A percentile compares a stretch with the other conserved stretches of the same genome.
phyloP scores from a whole-genome alignment of 2,329 filamentous ascomycete genomes.

The Phialemonium atrogriseum region DNA sequence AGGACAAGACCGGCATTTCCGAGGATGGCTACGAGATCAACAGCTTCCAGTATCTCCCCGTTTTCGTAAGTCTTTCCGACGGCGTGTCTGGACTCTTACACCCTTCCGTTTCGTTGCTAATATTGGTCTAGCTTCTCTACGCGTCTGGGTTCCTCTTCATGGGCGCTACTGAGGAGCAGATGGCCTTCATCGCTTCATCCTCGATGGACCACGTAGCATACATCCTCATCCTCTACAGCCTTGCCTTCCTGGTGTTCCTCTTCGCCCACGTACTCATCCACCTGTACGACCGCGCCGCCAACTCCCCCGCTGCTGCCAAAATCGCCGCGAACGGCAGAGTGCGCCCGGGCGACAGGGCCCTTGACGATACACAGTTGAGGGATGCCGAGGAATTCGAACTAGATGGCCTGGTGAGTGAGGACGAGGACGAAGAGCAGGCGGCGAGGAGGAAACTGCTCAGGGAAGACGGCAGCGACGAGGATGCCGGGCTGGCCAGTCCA shows the following conservation, averaged over 20 bases:
- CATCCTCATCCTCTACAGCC: conserved; percentile 81
- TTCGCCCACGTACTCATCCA: conserved; percentile 81
- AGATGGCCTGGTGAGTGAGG: conserved; percentile 81
- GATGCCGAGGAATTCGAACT: conserved; percentile 93
- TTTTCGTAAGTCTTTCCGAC: conserved; percentile 44
- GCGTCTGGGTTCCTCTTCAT: conserved; percentile 95
- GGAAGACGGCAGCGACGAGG: conserved; percentile 22
- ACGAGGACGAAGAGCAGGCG: conserved; percentile 54
- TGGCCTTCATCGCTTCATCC: conserved; percentile 65
- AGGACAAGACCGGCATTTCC: conserved; percentile 57
- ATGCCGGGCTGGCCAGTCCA: conserved; percentile 33
- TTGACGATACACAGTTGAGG: conserved; percentile 50
- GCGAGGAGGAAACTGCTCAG: conserved; percentile 27
- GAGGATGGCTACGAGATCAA: conserved; percentile 63
- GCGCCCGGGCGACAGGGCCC: conserved; percentile 21
- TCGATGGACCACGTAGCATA: conserved; percentile 86
- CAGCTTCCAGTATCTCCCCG: conserved; percentile 46
- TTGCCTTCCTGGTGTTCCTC: conserved; percentile 85
- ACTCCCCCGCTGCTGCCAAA: conserved; percentile 26
- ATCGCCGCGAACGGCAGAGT: conserved; percentile 26
- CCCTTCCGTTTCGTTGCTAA: conserved; percentile 2
- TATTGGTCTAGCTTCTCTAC: conserved; percentile 57
- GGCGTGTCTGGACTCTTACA: too few species aligned
- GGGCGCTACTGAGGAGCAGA: conserved; percentile 95
- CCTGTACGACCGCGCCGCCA: conserved; percentile 62